Base-by-base conservation (phyloP, 2,329 filamentous ascomycete genomes). In the Niveomyces coronatus region DNA sequence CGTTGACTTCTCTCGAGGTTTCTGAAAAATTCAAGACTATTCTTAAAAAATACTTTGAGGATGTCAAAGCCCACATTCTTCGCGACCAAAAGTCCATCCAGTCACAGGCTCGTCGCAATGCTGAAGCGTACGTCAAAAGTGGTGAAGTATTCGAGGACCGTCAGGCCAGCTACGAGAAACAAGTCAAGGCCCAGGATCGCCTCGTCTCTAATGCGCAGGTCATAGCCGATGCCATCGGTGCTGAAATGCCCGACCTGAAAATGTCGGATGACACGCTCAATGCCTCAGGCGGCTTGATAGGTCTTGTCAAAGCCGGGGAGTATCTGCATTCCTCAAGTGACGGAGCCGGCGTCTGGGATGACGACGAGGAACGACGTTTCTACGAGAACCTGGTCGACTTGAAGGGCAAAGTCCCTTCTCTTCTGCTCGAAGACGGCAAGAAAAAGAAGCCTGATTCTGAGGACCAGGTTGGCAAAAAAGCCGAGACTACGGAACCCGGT, bases 111-210 rank as follows among this genome's bases (percentile, higher is more conserved):
- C 85, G 87, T 45, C 87, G 89, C 49, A 98, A 98, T 61, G 89
- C 91, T 1, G 91, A 98, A 60, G 91, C 89, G 5, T 98, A 98
- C 52, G 89, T 98, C 51, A 95, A 95, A 54, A 96, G 91, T 26
- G 91, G 91, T 3, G 91, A 98, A 55, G 89, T 98, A 5, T 96
- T 98, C 47, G 91, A 98, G 56, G 91, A 98, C 53, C 82, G 91
- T 35, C 91, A 98, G 56, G 77, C 87, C 38, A 96, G 88, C 54
- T 94, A 93, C 49, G 93, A 98, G 57, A 95, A 88, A 58, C 83
- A 91, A 49, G 70, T 88, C 40, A 98, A 96, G 60, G 73, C 82
- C 1, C 86, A 96, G 54, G 91, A 98, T 56, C 87, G 88, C 47
- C 71, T 98, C 3, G 71, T 94, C 18, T 68, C 85, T 16, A 96